These are phyloP conservation scores for Thermothielavioides terrestris DNA, from an alignment of 495 filamentous ascomycete genomes.

Conservation along the genomic window DNA sequence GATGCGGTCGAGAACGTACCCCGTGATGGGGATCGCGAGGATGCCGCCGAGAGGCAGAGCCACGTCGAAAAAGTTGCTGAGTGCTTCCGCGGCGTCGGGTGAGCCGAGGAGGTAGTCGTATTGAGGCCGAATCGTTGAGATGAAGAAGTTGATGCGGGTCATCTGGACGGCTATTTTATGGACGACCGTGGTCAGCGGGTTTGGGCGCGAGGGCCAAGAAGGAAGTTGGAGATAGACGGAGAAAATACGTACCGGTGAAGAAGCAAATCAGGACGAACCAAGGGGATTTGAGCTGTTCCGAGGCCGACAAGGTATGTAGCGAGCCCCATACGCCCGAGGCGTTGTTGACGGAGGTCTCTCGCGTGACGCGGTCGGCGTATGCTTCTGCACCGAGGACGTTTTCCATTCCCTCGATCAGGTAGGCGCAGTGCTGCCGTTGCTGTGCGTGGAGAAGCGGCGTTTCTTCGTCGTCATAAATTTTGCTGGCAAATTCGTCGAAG, in stretches of 20 bases:
- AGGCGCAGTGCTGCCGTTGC: conserved; percentile 55
- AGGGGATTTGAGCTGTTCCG: conserved; percentile 65
- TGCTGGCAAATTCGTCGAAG: too few species aligned
- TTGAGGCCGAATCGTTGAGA: conserved; percentile 80
- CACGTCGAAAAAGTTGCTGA: conserved; percentile 85
- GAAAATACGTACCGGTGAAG: conserved; percentile 54
- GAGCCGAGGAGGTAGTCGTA: conserved; percentile 70
- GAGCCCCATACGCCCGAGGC: conserved; percentile 78
- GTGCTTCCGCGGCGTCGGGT: conserved; percentile 46
- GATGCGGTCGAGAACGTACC: conserved; percentile 67
- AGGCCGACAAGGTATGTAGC: conserved; percentile 66
- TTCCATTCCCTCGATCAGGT: conserved; percentile 63
- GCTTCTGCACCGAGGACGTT: conserved; percentile 57
- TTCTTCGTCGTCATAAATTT: conserved; percentile 49
- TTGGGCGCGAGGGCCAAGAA: not conserved
- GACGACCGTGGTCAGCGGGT: not conserved
- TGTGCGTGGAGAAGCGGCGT: conserved; percentile 54
- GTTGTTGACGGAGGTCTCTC: conserved; percentile 53
- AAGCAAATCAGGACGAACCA: conserved; percentile 85
- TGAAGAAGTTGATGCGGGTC: conserved; percentile 96
- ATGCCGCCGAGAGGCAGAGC: conserved; percentile 83
- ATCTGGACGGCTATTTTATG: conserved; percentile 73
- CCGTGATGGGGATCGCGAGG: conserved; percentile 79
- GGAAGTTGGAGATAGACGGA: not conserved
- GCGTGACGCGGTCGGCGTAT: conserved; percentile 38